phyloP scores from a whole-genome alignment of 2,329 filamentous ascomycete genomes.

The Paecilomyces fulvus region DNA sequence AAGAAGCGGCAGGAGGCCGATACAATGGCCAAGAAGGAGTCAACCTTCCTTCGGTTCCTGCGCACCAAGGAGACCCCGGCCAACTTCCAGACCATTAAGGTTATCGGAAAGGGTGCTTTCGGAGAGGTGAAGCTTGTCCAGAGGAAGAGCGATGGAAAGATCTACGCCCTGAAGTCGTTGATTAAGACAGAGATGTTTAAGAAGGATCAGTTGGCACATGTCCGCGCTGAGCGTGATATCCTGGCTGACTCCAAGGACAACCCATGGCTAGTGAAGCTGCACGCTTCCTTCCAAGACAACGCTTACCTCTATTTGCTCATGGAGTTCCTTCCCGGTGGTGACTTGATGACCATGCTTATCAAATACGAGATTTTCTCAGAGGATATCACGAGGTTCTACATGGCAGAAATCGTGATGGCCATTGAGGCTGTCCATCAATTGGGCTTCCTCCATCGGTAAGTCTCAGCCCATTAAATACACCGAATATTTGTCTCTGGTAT shows the following conservation, averaged over 20 bases:
- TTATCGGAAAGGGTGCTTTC: conserved; percentile 98
- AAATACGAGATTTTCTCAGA: conserved; percentile 99
- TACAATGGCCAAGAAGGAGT: conserved; percentile 77
- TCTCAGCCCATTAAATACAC: conserved; percentile 4
- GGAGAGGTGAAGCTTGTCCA: conserved; percentile 97
- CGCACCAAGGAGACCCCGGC: conserved; percentile 86
- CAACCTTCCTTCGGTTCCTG: conserved; percentile 86
- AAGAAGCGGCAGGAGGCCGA: conserved; percentile 80
- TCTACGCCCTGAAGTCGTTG: conserved; percentile 96
- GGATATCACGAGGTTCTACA: conserved; percentile 98
- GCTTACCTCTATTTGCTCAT: conserved; percentile 98
- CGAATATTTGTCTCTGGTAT: not conserved
- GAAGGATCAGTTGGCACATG: conserved; percentile 95
- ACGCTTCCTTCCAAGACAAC: conserved; percentile 93
- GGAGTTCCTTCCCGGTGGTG: conserved; percentile 97
- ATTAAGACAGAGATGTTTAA: conserved; percentile 99
- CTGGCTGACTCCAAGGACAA: conserved; percentile 93
- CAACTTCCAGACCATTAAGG: conserved; percentile 94
- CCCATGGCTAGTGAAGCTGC: conserved; percentile 97
- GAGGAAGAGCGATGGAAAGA: conserved; percentile 90
- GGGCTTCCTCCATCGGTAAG: conserved; percentile 94
- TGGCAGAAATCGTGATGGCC: conserved; percentile 95
- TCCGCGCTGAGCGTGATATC: conserved; percentile 95
- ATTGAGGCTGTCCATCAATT: conserved; percentile 98
- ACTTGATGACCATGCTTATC: conserved; percentile 99